Conservation (phyloP, 2,329 filamentous ascomycete genomes). For the Paraconiothyrium brasiliense region DNA sequence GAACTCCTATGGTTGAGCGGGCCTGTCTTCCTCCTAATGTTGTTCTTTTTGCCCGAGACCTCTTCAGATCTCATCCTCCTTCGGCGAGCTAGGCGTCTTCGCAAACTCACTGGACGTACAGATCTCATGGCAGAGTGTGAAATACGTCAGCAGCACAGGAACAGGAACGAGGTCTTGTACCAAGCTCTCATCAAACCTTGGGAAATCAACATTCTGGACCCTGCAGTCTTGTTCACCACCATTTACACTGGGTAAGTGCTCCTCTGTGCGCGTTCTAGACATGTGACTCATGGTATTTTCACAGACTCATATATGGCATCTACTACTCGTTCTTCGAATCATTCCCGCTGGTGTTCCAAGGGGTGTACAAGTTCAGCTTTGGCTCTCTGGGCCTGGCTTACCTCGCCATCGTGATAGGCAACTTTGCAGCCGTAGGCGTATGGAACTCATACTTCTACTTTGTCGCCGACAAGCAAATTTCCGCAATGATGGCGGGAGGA, state of each 20-base stretch:
- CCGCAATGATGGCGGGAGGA: neutral
- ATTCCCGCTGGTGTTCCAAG: constrained; percentile 13
- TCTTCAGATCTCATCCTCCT: constrained; percentile 31
- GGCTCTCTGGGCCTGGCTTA: constrained; percentile 30
- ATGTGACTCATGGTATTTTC: too few relatives aligned
- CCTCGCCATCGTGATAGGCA: neutral
- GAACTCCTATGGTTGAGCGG: constrained; percentile 35
- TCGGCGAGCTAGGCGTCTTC: constrained; percentile 31
- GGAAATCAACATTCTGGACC: constrained; percentile 53
- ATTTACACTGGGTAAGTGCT: constrained; percentile 15
- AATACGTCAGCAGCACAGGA: constrained; percentile 67
- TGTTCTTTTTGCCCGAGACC: constrained; percentile 36
- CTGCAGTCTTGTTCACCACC: constrained; percentile 34
- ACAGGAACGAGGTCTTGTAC: constrained; percentile 55
- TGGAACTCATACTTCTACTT: too few relatives aligned
- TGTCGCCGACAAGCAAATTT: too few relatives aligned
- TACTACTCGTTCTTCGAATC: constrained; percentile 25
- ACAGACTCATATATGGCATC: constrained; percentile 20
- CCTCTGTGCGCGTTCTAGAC: too few relatives aligned
- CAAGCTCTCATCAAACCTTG: constrained; percentile 50
- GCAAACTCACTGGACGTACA: constrained; percentile 58
- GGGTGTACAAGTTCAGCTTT: constrained; percentile 11
- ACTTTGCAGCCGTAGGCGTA: too few relatives aligned
- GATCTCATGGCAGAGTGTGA: constrained; percentile 69
- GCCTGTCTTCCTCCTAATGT: constrained; percentile 30